These are phyloP conservation scores for Talaromyces sp. DNA, from an alignment of 2,329 filamentous ascomycete genomes.

Conservation along the genomic window DNA sequence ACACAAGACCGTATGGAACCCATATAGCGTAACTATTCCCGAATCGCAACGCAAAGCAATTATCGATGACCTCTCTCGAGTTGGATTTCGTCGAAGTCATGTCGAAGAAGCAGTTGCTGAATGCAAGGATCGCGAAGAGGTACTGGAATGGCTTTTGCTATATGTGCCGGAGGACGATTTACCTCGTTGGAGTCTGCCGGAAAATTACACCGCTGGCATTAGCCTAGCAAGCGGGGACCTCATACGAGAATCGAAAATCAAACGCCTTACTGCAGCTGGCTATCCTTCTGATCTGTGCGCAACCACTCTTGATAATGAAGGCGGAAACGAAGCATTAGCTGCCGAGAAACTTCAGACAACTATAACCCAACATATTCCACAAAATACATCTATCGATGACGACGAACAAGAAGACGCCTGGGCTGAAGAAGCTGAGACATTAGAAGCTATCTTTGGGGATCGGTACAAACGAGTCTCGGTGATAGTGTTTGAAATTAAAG, in stretches of 20 bases:
- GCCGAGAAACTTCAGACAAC: conserved; percentile 75
- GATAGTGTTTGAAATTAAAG: conserved; percentile 66
- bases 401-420: conserved; percentile 57
- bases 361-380: conserved; percentile 52
- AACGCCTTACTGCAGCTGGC: conserved; percentile 74
- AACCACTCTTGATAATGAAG: conserved; percentile 67
- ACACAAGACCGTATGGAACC: conserved; percentile 80
- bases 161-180: conserved; percentile 96
- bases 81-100: conserved; percentile 87
- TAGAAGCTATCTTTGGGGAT: conserved; percentile 83
- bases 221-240: conserved; percentile 80
- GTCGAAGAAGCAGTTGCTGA: conserved; percentile 81
- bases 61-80: conserved; percentile 68
- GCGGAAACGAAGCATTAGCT: conserved; percentile 70
- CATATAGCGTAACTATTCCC: conserved; percentile 66
- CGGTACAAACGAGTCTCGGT: conserved; percentile 60
- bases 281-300: conserved; percentile 83
- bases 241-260: conserved; percentile 75
- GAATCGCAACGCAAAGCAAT: conserved; percentile 56
- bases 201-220: conserved; percentile 86
- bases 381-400: conserved; percentile 19
- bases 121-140: conserved; percentile 89
- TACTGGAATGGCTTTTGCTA: conserved; percentile 91
- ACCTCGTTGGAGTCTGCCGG: conserved; percentile 87
- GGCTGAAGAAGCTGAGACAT: conserved; percentile 78